Percentiles rank a stretch among this genome's conserved stretches.
phyloP scores from a whole-genome alignment of 352 stramenopile genomes.

The Aphanomyces stellatus region DNA sequence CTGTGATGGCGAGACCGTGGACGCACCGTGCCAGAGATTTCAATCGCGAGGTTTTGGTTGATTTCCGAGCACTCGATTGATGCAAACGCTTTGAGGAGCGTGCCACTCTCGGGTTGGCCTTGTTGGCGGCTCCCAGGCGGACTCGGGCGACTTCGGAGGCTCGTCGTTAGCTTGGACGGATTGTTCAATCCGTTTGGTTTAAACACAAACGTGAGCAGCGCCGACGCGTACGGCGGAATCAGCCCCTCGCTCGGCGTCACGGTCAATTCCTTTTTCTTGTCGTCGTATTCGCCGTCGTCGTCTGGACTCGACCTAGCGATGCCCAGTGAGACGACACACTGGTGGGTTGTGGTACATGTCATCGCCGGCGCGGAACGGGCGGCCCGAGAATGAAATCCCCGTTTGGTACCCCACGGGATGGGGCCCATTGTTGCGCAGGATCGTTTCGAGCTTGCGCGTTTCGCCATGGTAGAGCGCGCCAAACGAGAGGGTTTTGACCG shows the following conservation, averaged over 20 bases:
- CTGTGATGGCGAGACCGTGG: too few species aligned
- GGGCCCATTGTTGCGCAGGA: slow-evolving; percentile 72
- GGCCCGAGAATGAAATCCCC: slow-evolving; percentile 15
- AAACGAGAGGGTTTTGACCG: slow-evolving; percentile 51
- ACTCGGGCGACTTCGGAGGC: neutral
- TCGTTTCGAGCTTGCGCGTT: slow-evolving; percentile 40
- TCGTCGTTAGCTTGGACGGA: neutral
- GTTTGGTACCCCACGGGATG: slow-evolving; percentile 54
- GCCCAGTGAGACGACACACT: neutral
- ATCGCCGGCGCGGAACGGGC: slow-evolving; percentile 10
- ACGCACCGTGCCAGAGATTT: slow-evolving; percentile 40
- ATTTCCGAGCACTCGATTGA: slow-evolving; percentile 63
- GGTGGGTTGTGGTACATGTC: slow-evolving; percentile 13
- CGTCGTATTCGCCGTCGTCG: slow-evolving; percentile 57
- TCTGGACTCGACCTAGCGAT: slow-evolving; percentile 23
- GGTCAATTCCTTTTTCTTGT: slow-evolving; percentile 57
- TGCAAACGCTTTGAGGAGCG: slow-evolving; percentile 48
- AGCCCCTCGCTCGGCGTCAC: slow-evolving; percentile 44
- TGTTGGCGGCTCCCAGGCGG: neutral
- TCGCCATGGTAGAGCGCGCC: slow-evolving; percentile 65
- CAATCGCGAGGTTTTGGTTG: slow-evolving; percentile 70
- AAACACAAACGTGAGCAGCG: slow-evolving; percentile 16
- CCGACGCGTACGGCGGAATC: slow-evolving; percentile 35
- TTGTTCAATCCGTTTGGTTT: slow-evolving; percentile 5
- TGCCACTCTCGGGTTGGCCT: slow-evolving; percentile 6